These are phyloP conservation scores for Solanum hybrid DNA, from an alignment of 305 asterid species.

Conservation along the genomic window DNA sequence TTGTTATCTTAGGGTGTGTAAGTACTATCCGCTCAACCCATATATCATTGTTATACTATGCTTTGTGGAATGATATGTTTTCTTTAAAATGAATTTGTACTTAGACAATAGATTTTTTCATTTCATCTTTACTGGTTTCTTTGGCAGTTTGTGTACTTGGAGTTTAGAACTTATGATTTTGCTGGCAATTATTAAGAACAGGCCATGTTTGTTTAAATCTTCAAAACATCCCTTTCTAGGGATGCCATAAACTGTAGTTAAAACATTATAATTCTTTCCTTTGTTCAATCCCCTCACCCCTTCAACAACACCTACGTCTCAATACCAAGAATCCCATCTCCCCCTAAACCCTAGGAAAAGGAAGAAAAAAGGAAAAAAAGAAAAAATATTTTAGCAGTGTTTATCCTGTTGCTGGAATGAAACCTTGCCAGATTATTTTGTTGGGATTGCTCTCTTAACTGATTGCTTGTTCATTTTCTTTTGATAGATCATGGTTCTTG, in stretches of 20 bases:
- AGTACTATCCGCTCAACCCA: neutral
- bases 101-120: neutral
- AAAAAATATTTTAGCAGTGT: neutral
- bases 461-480: slow-evolving; percentile 16
- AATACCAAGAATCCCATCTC: neutral
- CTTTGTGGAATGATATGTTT: neutral
- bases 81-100: slow-evolving; percentile 7
- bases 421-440: neutral
- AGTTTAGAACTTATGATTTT: neutral
- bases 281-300: neutral
- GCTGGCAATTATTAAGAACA: neutral
- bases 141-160: neutral
- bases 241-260: neutral
- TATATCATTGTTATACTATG: neutral
- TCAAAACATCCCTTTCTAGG: neutral
- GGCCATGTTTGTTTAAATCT: neutral
- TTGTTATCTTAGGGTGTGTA: neutral
- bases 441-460: neutral
- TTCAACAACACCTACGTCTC: neutral
- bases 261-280: neutral
- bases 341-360: neutral
- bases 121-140: neutral
- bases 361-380: neutral
- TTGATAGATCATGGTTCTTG: slow-evolving; percentile 41
- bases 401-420: neutral